phyloP scores from a whole-genome alignment of 2,329 filamentous ascomycete species.

The Cordyceps fumosorosea region DNA sequence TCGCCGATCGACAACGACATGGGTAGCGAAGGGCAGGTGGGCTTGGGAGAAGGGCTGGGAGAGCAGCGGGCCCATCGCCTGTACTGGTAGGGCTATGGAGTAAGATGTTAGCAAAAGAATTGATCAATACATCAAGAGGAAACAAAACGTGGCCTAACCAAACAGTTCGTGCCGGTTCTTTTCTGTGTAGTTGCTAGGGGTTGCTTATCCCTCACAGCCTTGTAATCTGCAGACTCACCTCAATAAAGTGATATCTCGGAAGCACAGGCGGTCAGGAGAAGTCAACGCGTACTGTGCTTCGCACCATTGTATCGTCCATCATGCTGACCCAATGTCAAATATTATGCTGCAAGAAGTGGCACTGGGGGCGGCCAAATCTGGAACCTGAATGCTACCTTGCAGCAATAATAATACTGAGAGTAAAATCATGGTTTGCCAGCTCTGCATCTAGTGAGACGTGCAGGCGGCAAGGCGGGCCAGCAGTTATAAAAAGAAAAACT shows the following conservation, averaged over 20 bases:
- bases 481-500: neutral
- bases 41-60: neutral
- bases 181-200: neutral
- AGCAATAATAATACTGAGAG: neutral
- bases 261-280: neutral
- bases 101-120: neutral
- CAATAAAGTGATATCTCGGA: neutral
- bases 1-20: neutral
- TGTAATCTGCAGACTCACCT: neutral
- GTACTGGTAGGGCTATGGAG: neutral
- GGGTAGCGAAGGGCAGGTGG: neutral
- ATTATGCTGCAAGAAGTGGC: neutral
- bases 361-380: neutral
- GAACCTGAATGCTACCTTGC: neutral
- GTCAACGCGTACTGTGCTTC: neutral
- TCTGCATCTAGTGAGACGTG: neutral
- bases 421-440: neutral
- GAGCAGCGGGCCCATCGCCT: neutral
- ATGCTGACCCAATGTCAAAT: neutral
- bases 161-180: neutral
- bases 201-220: neutral
- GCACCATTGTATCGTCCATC: neutral
- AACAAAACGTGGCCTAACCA: neutral
- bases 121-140: neutral
- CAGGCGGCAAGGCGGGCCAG: neutral